These are phyloP conservation scores for Candida montana DNA, from an alignment of 805 yeast genomes.

Conservation along the genomic window DNA sequence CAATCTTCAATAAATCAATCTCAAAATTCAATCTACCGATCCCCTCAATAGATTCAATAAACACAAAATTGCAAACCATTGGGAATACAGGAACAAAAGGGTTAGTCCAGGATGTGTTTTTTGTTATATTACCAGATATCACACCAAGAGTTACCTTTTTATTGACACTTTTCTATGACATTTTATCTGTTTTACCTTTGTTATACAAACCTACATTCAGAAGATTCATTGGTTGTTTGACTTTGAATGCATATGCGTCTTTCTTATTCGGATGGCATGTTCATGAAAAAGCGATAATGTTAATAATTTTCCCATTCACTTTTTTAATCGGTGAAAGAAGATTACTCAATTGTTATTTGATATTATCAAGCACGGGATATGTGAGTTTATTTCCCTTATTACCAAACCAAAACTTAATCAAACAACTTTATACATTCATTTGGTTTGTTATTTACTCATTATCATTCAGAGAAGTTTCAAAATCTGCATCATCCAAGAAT, in stretches of 20 bases:
- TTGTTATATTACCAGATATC: slow-evolving; percentile 74
- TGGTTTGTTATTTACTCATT: slow-evolving; percentile 80
- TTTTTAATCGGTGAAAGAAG: slow-evolving; percentile 69
- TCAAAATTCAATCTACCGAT: slow-evolving; percentile 28
- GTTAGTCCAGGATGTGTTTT: slow-evolving; percentile 84
- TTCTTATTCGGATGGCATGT: slow-evolving; percentile 98
- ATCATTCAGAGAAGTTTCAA: slow-evolving; percentile 65
- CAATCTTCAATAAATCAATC: slow-evolving; percentile 37
- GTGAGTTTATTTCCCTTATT: slow-evolving; percentile 85
- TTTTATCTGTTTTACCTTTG: slow-evolving; percentile 68
- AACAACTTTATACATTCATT: slow-evolving; percentile 67
- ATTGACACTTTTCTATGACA: slow-evolving; percentile 79
- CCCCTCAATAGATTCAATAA: slow-evolving; percentile 28
- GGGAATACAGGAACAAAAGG: slow-evolving; percentile 67
- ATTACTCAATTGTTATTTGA: slow-evolving; percentile 62
- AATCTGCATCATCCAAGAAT: slow-evolving; percentile 31
- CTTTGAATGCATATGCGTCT: slow-evolving; percentile 87
- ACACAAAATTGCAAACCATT: slow-evolving; percentile 27
- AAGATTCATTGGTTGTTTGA: slow-evolving; percentile 76
- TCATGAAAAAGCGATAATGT: slow-evolving; percentile 93
- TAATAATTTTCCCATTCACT: slow-evolving; percentile 83
- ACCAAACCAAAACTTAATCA: slow-evolving; percentile 73
- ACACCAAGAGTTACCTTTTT: slow-evolving; percentile 73
- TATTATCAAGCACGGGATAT: slow-evolving; percentile 74
- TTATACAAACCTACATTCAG: slow-evolving; percentile 67